These are phyloP conservation scores for Starmerella apis DNA, from an alignment of 805 yeast species.

Conservation along the genomic window DNA sequence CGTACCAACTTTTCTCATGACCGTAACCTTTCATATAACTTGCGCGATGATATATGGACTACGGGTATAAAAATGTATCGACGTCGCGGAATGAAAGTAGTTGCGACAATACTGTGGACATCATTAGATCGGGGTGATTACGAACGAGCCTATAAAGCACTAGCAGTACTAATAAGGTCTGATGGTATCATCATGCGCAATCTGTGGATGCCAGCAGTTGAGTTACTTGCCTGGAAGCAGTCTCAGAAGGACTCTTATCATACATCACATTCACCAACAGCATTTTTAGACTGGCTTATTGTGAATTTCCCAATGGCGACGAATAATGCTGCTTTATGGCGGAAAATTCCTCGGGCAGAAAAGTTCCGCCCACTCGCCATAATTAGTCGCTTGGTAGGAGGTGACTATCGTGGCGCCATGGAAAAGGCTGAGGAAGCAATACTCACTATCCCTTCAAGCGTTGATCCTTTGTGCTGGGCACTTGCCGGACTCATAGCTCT, in stretches of 20 bases:
- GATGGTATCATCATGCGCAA: constrained; percentile 10
- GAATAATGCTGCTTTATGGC: background rate
- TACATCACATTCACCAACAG: background rate
- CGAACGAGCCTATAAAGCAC: constrained; percentile 15
- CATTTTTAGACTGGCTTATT: constrained; percentile 20
- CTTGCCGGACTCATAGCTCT: constrained; percentile 15
- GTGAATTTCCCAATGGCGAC: constrained; percentile 16
- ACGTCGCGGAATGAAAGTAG: constrained; percentile 18
- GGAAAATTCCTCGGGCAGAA: constrained; percentile 7
- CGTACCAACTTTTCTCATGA: constrained; percentile 15
- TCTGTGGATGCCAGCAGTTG: constrained; percentile 21
- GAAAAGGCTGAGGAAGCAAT: constrained; percentile 13
- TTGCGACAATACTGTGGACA: constrained; percentile 8
- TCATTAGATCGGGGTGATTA: constrained; percentile 18
- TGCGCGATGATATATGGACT: background rate
- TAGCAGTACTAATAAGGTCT: constrained; percentile 13
- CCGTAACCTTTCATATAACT: background rate
- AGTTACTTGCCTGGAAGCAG: constrained; percentile 18
- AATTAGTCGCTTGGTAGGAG: constrained; percentile 6
- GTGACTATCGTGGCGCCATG: constrained; percentile 11
- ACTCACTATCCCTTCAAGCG: constrained; percentile 4
- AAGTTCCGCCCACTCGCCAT: constrained; percentile 12
- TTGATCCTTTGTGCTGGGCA: constrained; percentile 19
- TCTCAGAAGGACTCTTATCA: background rate
- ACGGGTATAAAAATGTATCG: constrained; percentile 5